Percentiles rank a stretch among this genome's conserved stretches.
phyloP scores from a whole-genome alignment of 2,329 filamentous ascomycete genomes.

The Annulohypoxylon truncatum region DNA sequence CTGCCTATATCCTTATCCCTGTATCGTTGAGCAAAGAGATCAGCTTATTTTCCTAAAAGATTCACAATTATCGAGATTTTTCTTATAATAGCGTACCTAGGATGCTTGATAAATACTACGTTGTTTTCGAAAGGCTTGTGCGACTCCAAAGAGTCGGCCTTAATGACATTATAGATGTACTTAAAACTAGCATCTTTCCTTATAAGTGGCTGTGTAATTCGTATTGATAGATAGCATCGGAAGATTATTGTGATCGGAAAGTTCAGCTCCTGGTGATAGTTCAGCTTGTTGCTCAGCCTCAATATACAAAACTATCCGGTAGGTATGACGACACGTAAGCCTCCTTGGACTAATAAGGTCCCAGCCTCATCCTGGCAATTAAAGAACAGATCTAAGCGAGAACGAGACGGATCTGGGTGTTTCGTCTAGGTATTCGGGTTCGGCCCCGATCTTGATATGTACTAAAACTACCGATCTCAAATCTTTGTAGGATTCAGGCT shows the following conservation, averaged over 20 bases:
- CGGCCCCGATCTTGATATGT: constrained; percentile 7
- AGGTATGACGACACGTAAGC: constrained; percentile 10
- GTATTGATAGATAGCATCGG: constrained; percentile 5
- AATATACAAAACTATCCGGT: constrained; percentile 10
- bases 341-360: not conserved
- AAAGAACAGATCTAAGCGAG: not conserved
- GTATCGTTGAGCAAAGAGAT: no score
- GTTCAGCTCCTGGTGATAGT: constrained; percentile 1
- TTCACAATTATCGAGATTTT: no score
- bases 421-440: not conserved
- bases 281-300: constrained; percentile 23
- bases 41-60: no score
- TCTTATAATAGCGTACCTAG: no score
- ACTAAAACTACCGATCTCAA: not conserved
- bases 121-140: no score
- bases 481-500: constrained; percentile 14
- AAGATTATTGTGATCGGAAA: constrained; percentile 4
- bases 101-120: no score
- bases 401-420: not conserved
- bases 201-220: not conserved
- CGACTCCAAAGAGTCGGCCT: no score
- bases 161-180: no score
- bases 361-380: constrained; percentile 6
- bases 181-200: not conserved
- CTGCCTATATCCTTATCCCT: no score